Conservation (phyloP, 176 grass and related monocot genomes). For the Elaeis guineensis region DNA sequence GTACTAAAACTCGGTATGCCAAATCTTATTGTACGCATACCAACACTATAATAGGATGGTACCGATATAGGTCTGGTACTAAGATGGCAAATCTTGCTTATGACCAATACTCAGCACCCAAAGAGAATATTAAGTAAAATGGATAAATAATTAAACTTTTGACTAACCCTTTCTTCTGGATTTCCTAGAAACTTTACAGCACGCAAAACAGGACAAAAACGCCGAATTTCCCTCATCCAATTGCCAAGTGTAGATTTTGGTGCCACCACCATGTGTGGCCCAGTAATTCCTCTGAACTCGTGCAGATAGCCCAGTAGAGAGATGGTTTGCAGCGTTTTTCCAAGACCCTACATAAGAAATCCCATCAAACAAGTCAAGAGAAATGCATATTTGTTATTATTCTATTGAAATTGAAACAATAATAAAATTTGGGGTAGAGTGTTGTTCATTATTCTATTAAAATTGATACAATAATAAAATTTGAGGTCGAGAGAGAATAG, state of each 20-base stretch:
- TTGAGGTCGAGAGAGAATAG: too few species aligned
- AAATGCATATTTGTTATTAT: too few species aligned
- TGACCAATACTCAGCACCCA: background rate
- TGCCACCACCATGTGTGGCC: slow-evolving; percentile 96
- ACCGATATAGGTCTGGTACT: too few species aligned
- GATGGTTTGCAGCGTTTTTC: slow-evolving; percentile 99
- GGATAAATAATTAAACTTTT: background rate
- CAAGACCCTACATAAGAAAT: slow-evolving; percentile 64
- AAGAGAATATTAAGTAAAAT: background rate
- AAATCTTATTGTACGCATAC: too few species aligned
- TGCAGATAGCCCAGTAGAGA: slow-evolving; percentile 83
- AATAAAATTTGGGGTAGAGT: too few species aligned
- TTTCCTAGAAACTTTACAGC: slow-evolving; percentile 92
- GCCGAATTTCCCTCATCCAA: slow-evolving; percentile 93
- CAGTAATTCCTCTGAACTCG: slow-evolving; percentile 92
- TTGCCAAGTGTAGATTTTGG: slow-evolving; percentile 99
- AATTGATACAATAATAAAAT: too few species aligned
- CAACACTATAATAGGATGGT: too few species aligned
- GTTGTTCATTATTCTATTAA: too few species aligned
- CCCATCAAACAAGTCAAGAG: background rate
- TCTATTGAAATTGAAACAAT: too few species aligned
- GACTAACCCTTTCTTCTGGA: slow-evolving; percentile 86
- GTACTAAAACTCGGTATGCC: too few species aligned
- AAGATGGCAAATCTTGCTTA: too few species aligned
- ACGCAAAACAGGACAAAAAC: slow-evolving; percentile 78